Percentiles rank a stretch among this genome's conserved stretches.
These are phyloP conservation scores for Spathaspora gorwiae DNA, from an alignment of 805 yeast genomes.

Conservation along the genomic window DNA sequence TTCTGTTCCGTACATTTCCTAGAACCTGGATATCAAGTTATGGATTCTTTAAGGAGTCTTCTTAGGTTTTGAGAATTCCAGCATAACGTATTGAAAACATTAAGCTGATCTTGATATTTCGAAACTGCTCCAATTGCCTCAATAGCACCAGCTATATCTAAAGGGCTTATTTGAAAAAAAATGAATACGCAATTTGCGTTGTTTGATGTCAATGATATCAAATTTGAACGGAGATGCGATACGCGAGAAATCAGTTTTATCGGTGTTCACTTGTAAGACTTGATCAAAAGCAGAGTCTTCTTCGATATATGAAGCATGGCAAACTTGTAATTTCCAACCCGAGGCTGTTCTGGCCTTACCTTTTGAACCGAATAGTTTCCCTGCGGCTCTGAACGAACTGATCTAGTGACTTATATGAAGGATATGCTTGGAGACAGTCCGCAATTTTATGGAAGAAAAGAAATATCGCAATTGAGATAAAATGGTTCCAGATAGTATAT, in stretches of 20 bases:
- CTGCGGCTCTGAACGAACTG: constrained; percentile 44
- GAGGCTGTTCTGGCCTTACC: constrained; percentile 6
- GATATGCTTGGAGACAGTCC: too few relatives aligned
- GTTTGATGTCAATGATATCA: constrained; percentile 18
- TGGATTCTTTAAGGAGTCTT: constrained; percentile 32
- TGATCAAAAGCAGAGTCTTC: constrained; percentile 22
- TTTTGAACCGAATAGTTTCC: constrained; percentile 29
- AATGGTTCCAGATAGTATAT: too few relatives aligned
- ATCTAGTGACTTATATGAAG: constrained; percentile 45
- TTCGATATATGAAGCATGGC: constrained; percentile 20
- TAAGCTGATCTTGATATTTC: constrained; percentile 17
- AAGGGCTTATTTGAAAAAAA: constrained; percentile 40
- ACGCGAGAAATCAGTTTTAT: constrained; percentile 23
- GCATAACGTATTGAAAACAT: constrained; percentile 28
- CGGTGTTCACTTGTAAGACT: constrained; percentile 21
- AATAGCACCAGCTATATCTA: constrained; percentile 47
- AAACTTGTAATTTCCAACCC: constrained; percentile 19
- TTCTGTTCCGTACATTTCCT: constrained; percentile 30
- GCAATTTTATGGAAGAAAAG: too few relatives aligned
- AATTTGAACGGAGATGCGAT: constrained; percentile 26
- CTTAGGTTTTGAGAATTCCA: constrained; percentile 35
- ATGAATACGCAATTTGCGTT: constrained; percentile 23
- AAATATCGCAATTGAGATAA: too few relatives aligned
- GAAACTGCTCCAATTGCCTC: constrained; percentile 43
- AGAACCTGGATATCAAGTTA: constrained; percentile 36